A percentile compares a stretch with the other conserved stretches of the same genome.
These are phyloP conservation scores for Phalaenopsis aphrodite DNA, from an alignment of 106 monocot species.

Conservation along the genomic window DNA sequence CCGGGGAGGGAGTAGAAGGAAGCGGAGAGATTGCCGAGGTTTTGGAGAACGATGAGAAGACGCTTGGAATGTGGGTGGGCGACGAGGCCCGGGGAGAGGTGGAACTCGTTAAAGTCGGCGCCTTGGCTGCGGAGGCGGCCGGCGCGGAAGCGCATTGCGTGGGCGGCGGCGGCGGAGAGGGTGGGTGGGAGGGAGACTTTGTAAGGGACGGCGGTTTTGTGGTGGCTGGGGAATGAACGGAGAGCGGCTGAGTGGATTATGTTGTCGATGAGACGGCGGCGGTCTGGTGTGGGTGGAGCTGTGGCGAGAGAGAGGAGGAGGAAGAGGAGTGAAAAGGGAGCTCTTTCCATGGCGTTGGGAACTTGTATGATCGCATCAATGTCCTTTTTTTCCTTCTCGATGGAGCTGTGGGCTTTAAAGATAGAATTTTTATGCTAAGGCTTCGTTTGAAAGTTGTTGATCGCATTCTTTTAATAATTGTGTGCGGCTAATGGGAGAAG, in stretches of 20 bases:
- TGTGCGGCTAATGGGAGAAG: no score
- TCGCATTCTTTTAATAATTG: no score
- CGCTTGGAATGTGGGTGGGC: conserved; percentile 25
- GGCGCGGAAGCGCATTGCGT: conserved; percentile 22
- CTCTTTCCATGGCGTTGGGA: no score
- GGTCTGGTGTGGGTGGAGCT: no score
- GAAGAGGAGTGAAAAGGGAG: no score
- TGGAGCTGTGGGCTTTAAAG: no score
- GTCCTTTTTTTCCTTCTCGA: no score
- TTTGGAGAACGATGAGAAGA: conserved; percentile 28
- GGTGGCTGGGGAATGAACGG: conserved; percentile 22
- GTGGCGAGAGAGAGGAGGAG: no score
- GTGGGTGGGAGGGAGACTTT: conserved; percentile 25
- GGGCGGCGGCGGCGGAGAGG: conserved; percentile 29
- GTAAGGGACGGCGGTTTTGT: conserved; percentile 36
- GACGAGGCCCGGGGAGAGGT: conserved; percentile 25
- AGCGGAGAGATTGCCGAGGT: conserved; percentile 40
- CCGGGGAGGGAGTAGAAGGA: conserved; percentile 28
- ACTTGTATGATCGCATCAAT: no score
- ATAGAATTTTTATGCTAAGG: no score
- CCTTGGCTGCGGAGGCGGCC: conserved; percentile 47
- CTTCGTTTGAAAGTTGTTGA: no score
- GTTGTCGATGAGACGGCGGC: conserved; percentile 28
- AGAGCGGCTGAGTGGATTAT: conserved; percentile 28
- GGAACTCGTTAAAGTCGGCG: conserved; percentile 28